Evolutionary conservation across 306 rosid genomes (phyloP).

Genomic region (Canavalia ensiformis): DNA sequence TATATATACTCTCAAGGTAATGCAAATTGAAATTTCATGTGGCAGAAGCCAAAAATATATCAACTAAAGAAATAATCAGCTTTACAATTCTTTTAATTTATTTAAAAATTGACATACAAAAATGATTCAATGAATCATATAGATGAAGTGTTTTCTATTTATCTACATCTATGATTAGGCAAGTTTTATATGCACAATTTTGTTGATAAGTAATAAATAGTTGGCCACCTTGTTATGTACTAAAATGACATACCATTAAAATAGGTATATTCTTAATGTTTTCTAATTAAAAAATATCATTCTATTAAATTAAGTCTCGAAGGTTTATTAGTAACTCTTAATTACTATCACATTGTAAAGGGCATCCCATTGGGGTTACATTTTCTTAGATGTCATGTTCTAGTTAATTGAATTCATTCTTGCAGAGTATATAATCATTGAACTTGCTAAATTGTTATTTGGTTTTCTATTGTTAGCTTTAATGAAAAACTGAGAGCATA

Average conservation of each 20-base stretch:
- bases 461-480: neutral
- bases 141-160: too few species aligned
- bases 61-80: neutral
- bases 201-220: neutral
- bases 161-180: too few species aligned
- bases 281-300: neutral
- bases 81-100: neutral
- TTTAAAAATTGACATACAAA: neutral
- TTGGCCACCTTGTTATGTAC: neutral
- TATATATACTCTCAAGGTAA: neutral
- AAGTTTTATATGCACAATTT: neutral
- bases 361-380: too few species aligned
- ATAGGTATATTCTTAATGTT: neutral
- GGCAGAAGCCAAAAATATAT: neutral
- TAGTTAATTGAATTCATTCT: neutral
- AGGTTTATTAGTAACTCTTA: too few species aligned
- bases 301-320: neutral
- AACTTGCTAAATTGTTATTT: too few species aligned
- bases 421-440: neutral
- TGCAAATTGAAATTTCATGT: neutral
- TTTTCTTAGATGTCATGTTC: conserved; percentile 17
- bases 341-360: neutral
- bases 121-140: neutral
- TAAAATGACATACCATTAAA: conserved; percentile 7
- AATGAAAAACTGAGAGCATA: neutral